Evolutionary conservation across 805 yeast genomes (phyloP).

Genomic region (Hanseniaspora vineae): DNA sequence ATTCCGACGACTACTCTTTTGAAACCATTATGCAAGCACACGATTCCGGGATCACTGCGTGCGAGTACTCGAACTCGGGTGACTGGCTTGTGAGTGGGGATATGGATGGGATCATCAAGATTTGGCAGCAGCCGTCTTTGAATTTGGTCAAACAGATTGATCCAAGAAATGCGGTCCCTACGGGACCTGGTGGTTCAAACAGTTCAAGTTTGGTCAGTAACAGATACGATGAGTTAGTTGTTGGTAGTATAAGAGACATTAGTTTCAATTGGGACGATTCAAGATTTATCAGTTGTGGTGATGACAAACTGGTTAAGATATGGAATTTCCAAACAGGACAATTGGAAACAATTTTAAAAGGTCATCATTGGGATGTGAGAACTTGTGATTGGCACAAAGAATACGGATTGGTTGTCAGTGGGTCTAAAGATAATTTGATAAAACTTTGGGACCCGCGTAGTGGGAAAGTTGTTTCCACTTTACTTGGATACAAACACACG

Average conservation of each 20-base stretch:
- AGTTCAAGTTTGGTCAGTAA: background rate
- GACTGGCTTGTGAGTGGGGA: constrained; percentile 95
- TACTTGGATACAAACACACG: constrained; percentile 90
- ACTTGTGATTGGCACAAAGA: constrained; percentile 94
- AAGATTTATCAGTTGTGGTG: constrained; percentile 88
- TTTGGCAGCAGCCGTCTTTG: constrained; percentile 93
- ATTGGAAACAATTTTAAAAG: constrained; percentile 68
- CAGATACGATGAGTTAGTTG: constrained; percentile 36
- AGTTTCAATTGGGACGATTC: constrained; percentile 84
- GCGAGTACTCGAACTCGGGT: constrained; percentile 76
- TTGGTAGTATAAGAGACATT: constrained; percentile 74
- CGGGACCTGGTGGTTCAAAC: background rate
- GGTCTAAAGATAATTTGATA: constrained; percentile 88
- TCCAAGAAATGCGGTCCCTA: constrained; percentile 12
- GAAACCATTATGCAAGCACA: constrained; percentile 99
- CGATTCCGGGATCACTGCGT: constrained; percentile 72
- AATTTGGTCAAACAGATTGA: constrained; percentile 79
- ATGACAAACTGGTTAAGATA: constrained; percentile 78
- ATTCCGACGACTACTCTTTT: constrained; percentile 86
- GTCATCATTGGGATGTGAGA: constrained; percentile 99
- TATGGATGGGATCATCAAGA: constrained; percentile 80
- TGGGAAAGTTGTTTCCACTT: constrained; percentile 58
- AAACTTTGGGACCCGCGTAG: constrained; percentile 95
- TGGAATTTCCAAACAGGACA: constrained; percentile 89
- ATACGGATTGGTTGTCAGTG: constrained; percentile 76